phyloP scores from a whole-genome alignment of 768 basidiomycete genomes.

The Mycena chlorophos region DNA sequence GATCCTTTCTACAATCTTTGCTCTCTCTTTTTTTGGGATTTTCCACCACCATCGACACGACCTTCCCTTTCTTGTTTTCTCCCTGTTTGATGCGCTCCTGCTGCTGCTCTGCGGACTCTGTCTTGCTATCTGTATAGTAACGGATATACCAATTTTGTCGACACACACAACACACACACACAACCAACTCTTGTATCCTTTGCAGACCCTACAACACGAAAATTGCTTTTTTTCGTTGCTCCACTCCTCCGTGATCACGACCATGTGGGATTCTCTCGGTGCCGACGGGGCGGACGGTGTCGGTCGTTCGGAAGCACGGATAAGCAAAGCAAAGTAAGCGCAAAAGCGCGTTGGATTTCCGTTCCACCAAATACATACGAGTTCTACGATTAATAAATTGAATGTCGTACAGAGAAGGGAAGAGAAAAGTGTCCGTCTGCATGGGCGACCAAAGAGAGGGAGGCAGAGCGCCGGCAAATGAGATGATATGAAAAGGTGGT shows the following conservation, averaged over 20 bases:
- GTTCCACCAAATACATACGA: background rate
- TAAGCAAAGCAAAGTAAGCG: background rate
- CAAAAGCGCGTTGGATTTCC: background rate
- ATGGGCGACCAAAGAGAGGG: background rate
- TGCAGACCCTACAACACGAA: constrained; percentile 7
- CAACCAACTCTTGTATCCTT: constrained; percentile 16
- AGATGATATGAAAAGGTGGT: background rate
- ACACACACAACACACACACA: background rate
- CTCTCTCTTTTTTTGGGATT: constrained; percentile 11
- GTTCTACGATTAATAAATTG: background rate
- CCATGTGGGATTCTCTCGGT: background rate
- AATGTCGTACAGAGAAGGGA: constrained; percentile 2
- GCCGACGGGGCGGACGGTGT: background rate
- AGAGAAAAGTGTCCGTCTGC: background rate
- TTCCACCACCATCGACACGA: too few species aligned
- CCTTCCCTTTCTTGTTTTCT: constrained; percentile 20
- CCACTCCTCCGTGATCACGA: too few species aligned
- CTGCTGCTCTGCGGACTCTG: constrained; percentile 25
- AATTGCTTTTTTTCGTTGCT: background rate
- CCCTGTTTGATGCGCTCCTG: constrained; percentile 28
- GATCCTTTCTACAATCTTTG: constrained; percentile 9
- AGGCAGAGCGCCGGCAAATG: background rate
- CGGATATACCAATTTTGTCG: constrained; percentile 17
- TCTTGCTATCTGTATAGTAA: constrained; percentile 22
- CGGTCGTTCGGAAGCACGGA: background rate